Evolutionary conservation across 2,329 filamentous ascomycete species (phyloP).

Genomic region (Aciculosporium take): DNA sequence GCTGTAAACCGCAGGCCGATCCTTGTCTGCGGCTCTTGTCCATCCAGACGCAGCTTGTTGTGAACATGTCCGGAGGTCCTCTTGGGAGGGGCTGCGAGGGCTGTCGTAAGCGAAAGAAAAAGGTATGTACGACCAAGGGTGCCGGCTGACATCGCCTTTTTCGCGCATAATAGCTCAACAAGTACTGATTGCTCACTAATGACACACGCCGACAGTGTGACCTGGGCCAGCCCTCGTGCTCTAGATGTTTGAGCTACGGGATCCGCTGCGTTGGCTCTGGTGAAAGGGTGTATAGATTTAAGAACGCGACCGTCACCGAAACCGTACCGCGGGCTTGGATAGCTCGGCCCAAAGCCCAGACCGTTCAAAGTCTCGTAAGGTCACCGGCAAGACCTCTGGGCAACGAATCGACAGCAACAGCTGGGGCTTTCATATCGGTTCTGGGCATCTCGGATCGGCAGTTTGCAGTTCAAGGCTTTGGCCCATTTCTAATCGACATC

Average conservation of each 20-base stretch:
- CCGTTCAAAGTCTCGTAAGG: neutral
- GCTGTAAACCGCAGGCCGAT: neutral
- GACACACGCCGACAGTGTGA: conserved; percentile 1
- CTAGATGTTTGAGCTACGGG: conserved; percentile 1
- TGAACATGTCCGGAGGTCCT: conserved; percentile 1
- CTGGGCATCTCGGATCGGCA: conserved; percentile 27
- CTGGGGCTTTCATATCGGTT: conserved; percentile 14
- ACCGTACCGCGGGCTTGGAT: neutral
- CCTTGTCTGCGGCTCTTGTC: neutral
- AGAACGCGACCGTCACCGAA: conserved; percentile 3
- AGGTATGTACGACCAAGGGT: conserved; percentile 4
- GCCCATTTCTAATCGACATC: conserved; percentile 29
- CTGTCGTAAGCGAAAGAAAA: conserved; percentile 6
- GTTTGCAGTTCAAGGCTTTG: conserved; percentile 33
- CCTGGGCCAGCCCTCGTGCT: conserved; percentile 5
- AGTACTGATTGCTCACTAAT: neutral
- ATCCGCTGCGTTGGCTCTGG: conserved; percentile 6
- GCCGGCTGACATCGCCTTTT: neutral
- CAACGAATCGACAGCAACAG: conserved; percentile 1
- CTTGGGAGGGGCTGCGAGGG: conserved; percentile 3
- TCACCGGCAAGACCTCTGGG: conserved; percentile 1
- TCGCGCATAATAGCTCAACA: neutral
- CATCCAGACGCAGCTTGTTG: neutral
- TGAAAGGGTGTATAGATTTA: conserved; percentile 4
- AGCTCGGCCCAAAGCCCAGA: neutral